Base-by-base conservation (phyloP, 805 yeast species). In the Brettanomyces custersianus region DNA sequence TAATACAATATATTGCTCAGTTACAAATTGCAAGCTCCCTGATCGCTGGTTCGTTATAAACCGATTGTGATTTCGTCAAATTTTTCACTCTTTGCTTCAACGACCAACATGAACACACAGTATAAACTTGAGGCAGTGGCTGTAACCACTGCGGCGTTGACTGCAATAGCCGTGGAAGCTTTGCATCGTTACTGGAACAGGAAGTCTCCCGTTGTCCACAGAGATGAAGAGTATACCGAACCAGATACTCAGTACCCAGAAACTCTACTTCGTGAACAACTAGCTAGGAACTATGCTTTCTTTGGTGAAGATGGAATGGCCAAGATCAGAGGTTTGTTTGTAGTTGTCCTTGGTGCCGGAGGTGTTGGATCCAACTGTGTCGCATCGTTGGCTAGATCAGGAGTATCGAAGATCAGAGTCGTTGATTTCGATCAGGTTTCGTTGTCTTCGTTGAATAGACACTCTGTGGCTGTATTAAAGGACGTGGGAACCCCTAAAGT, bases 311-410 rank as follows among this genome's bases (percentile, higher is more conserved):
- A 79, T 16, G 97, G 96, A 1, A 77, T 87, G 74, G 57, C 60
- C 15, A 74, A 74, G 40, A 72, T 92, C 13, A 74, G 95, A 37
- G 59, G 67, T 10, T 80, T 85, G 50, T 69, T 73, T 38, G 72
- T 88, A 3, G 82, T 86, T 2, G 82, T 90, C 12, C 77, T 75
- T 21, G 98, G 99, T 21, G 92, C 90, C 13, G 99, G 99, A 40
- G 99, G 99, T 40, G 99, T 92, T 28, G 99, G 99, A 2, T 88
- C 96, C 0, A 88, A 96, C 90, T 95, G 80, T 18, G 79, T 82
- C 10, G 80, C 94, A 9, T 85, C 94, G 82, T 68, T 92, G 38
- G 81, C 83, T 2, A 76, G 99, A 49, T 83, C 95, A 13, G 99
- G 99, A 12, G 79, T 88, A 27, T 79, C 81, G 16, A 71, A 74